Conservation (phyloP, 2,329 filamentous ascomycete genomes). For the Xylaria sp. region DNA sequence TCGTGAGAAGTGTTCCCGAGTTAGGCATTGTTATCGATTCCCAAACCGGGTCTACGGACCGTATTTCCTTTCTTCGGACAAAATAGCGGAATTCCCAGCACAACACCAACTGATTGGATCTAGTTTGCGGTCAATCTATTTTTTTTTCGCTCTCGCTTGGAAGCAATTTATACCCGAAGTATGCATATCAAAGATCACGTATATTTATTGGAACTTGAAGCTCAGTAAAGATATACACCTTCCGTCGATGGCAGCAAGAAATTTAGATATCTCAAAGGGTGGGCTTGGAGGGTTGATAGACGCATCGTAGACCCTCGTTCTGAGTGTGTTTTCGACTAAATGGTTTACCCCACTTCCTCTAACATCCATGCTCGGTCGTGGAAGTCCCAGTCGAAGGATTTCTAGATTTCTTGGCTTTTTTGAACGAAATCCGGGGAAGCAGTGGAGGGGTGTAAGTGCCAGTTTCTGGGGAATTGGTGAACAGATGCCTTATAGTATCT, state of each 20-base stretch:
- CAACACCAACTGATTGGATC: background rate
- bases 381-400: background rate
- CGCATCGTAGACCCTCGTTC: no score
- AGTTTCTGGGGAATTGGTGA: background rate
- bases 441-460: constrained; percentile 9
- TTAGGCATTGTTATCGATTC: background rate
- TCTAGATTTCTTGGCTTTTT: constrained; percentile 9
- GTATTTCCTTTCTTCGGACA: constrained; percentile 10
- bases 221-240: background rate
- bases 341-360: constrained; percentile 6
- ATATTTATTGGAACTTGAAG: background rate
- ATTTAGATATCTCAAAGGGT: background rate
- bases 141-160: background rate
- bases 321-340: background rate
- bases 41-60: constrained; percentile 23
- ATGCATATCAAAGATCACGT: background rate
- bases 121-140: background rate
- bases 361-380: background rate
- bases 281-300: no score
- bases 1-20: constrained; percentile 4
- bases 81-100: background rate
- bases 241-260: background rate
- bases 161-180: background rate
- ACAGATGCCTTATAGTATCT: background rate
- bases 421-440: constrained; percentile 26